A percentile compares a stretch with the other conserved stretches of the same genome.
phyloP scores from a whole-genome alignment of 139 green algal genomes.

The Tetradesmus lagerheimii region DNA sequence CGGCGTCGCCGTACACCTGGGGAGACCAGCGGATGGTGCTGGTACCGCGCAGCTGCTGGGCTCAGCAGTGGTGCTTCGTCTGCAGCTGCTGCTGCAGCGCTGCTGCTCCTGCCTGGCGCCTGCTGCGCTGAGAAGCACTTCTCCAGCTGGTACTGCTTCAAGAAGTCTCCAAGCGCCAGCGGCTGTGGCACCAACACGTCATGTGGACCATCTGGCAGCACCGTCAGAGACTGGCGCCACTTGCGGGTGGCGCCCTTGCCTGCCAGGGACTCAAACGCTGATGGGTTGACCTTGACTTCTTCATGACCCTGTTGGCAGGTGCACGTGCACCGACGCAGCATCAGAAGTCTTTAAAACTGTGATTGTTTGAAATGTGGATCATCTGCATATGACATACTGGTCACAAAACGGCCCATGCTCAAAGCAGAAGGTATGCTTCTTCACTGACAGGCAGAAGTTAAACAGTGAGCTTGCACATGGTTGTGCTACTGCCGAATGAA shows the following conservation, averaged over 20 bases:
- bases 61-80: not conserved
- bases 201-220: constrained; percentile 4
- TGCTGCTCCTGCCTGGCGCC: constrained; percentile 18
- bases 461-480: not conserved
- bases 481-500: not conserved
- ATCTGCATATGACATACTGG: no score
- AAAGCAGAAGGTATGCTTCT: no score
- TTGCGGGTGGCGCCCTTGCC: constrained; percentile 40
- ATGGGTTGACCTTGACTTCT: not conserved
- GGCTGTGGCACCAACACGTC: not conserved
- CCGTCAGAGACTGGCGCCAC: constrained; percentile 37
- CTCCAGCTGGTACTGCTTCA: constrained; percentile 44
- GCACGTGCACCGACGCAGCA: not conserved
- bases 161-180: constrained; percentile 21
- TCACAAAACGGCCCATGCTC: no score
- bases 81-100: not conserved
- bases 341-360: no score
- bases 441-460: no score
- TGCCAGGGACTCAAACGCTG: constrained; percentile 33
- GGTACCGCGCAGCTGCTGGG: not conserved
- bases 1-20: constrained; percentile 11
- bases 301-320: not conserved
- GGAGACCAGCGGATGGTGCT: not conserved
- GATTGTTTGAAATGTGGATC: no score
- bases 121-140: not conserved